A percentile compares a stretch with the other conserved stretches of the same genome.
These are phyloP conservation scores for Fusarium redolens DNA, from an alignment of 2,329 filamentous ascomycete genomes.

Conservation along the genomic window DNA sequence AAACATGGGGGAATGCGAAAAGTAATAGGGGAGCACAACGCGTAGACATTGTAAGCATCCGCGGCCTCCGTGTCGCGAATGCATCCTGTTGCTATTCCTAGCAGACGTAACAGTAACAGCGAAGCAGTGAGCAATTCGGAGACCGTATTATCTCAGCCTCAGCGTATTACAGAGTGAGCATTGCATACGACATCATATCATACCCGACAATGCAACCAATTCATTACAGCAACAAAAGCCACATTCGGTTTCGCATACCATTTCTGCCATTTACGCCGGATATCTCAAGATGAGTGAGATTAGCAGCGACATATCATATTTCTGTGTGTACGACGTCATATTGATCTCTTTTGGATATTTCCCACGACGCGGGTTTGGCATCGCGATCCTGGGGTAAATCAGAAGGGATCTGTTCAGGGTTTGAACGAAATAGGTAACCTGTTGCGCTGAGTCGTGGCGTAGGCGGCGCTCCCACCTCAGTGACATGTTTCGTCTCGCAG, in stretches of 20 bases:
- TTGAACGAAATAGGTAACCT: conserved; percentile 20
- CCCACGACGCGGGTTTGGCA: neutral
- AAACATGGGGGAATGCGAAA: neutral
- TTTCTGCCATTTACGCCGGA: neutral
- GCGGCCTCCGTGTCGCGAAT: conserved; percentile 18
- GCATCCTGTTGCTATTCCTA: conserved; percentile 34
- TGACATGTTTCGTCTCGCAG: conserved; percentile 20
- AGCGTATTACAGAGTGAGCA: neutral
- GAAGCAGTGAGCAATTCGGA: neutral
- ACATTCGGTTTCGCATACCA: conserved; percentile 18
- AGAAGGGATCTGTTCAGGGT: conserved; percentile 5
- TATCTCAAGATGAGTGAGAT: conserved; percentile 14
- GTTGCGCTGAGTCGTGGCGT: conserved; percentile 20
- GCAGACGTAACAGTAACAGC: neutral
- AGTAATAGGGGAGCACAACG: conserved; percentile 11
- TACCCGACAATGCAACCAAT: conserved; percentile 11
- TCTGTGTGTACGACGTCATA: conserved; percentile 18
- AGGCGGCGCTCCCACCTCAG: conserved; percentile 20
- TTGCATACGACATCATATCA: conserved; percentile 5
- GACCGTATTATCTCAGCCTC: conserved; percentile 8
- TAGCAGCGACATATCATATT: conserved; percentile 3
- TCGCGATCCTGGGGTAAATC: conserved; percentile 12
- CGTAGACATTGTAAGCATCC: conserved; percentile 9
- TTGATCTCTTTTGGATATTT: neutral
- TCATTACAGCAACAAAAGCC: conserved; percentile 6